Base-by-base conservation (phyloP, 441 rosid genomes). In the Corymbia citriodora region DNA sequence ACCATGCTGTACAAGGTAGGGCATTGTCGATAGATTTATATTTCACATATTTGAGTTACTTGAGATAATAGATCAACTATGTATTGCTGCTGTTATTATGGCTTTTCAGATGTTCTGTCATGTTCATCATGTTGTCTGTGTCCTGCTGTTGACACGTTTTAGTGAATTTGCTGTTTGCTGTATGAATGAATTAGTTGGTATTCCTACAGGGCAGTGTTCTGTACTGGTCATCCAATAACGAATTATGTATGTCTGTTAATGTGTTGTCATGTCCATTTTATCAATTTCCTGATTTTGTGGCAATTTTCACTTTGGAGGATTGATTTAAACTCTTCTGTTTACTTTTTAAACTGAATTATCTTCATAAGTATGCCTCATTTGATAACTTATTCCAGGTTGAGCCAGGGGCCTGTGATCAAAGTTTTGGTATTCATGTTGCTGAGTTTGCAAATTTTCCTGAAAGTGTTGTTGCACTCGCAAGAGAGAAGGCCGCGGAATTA, bases 1-100 rank as follows among this genome's bases (percentile, higher is more conserved):
- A 98, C 99, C 90, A 98, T 98, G 99, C 96, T 98, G 88, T 98
- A 98, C 95, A 97, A 97, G 99, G 99, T 98, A 92, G n/a, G 90
- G 85, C 85, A 79, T 79, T 79, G 85, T 79, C 2, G 4, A 23
- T 79, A 79, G 18, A 79, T 79, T 45, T 79, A n/a, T 45, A 45
- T 40, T 45, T 45, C 10, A 45, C 85, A 79, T 59, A 48, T 21
- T 74, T 23, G 85, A 79, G 85, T 79, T 79, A 25, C 53, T 79
- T 25, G n/a, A 79, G 53, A 79, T 45, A 1, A 15, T 79, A 2
- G 85, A 45, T 18, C 29, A 45, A 23, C 17, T 79, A 79, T 79
- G n/a, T 27, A 12, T 79, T 45, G 53, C 52, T 21, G 52, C 85
- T 45, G 53, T 45, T 45, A 13, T 45, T 23, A 12, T 25, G 52